Evolutionary conservation across 192 early-diverging fungal species (phyloP), one percentile per base, ranked within the genome.

Genomic region (Podila clonocystis): DNA sequence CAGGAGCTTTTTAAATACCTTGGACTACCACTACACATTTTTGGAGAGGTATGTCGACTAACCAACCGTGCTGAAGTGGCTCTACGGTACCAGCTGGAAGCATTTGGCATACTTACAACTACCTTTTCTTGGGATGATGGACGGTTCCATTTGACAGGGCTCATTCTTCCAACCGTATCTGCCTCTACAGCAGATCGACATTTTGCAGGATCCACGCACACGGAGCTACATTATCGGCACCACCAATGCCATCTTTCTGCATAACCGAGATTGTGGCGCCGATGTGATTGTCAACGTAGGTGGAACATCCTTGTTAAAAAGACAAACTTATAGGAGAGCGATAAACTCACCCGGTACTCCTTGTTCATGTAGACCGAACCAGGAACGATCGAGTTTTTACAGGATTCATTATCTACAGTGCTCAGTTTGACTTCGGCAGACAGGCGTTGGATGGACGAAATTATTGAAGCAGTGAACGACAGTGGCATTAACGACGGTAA

Each of bases 91-190:
- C 17, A 1, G 17, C 41, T 45, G 1, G 41, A 45, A 2, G 15
- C 41, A 45, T 45, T 45, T 17, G 41, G 8, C 11, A 9, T 17
- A 45, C 41, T 17, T 0, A 3, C 1, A 45, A 17, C 13, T 13
- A 1, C 4, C 41, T 45, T 36, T 36, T 26, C 9, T n/a, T 24
- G 52, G 8, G 1, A 55, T 55, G 52, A 55, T 52, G 50, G 17
- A 5, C 9, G 20, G 20, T 55, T 60, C 24, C 19, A 15, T 50
- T 9, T 48, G 26, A 45, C 52, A 93, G 89, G 93, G 91, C 2
- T 89, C 86, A 1, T 94, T 94, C 62, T 94, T 93, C 68, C 94
- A 94, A 62, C 94, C 94, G 15, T 95, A 95, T 72, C 85, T 95
- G 62, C 94, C 94, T 17, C 74, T 95, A 9, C 94, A 95, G 66